Conservation (phyloP, 1,284 basidiomycete species). For the Ganoderma meredithae region DNA sequence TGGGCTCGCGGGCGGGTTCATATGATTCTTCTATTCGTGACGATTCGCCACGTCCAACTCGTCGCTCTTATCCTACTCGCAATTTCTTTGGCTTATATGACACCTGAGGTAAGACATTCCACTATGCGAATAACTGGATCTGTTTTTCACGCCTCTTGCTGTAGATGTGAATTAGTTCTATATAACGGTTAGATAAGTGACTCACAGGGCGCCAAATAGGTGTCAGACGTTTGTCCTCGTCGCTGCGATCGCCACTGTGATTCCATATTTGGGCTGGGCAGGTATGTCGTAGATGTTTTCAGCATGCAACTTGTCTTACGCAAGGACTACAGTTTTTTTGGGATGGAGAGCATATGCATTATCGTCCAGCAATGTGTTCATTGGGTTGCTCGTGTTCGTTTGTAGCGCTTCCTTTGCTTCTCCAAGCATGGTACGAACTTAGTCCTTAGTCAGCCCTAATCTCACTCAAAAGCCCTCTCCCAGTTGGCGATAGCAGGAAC, state of each 20-base stretch:
- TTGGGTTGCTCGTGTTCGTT: not conserved
- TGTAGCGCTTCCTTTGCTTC: not conserved
- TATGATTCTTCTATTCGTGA: not conserved
- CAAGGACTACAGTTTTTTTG: not conserved
- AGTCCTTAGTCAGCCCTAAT: too few species aligned
- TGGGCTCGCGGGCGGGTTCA: constrained; percentile 2
- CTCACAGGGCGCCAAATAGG: not conserved
- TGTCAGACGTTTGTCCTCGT: not conserved
- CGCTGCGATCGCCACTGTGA: not conserved
- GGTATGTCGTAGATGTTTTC: too few species aligned
- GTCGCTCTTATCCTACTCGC: not conserved
- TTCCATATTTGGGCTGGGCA: constrained; percentile 1
- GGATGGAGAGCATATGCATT: constrained; percentile 6
- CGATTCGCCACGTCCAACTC: not conserved
- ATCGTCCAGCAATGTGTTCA: not conserved
- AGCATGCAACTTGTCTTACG: too few species aligned
- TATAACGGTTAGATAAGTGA: too few species aligned
- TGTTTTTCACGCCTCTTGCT: too few species aligned
- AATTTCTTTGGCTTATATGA: too few species aligned
- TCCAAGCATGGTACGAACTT: not conserved
- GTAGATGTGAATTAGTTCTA: too few species aligned
- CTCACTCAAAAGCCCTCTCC: too few species aligned
- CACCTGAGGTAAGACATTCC: too few species aligned
- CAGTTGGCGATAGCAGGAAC: too few species aligned
- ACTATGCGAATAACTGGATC: too few species aligned